phyloP scores from a whole-genome alignment of 2,329 filamentous ascomycete species.

The Dactylellina cionopaga region DNA sequence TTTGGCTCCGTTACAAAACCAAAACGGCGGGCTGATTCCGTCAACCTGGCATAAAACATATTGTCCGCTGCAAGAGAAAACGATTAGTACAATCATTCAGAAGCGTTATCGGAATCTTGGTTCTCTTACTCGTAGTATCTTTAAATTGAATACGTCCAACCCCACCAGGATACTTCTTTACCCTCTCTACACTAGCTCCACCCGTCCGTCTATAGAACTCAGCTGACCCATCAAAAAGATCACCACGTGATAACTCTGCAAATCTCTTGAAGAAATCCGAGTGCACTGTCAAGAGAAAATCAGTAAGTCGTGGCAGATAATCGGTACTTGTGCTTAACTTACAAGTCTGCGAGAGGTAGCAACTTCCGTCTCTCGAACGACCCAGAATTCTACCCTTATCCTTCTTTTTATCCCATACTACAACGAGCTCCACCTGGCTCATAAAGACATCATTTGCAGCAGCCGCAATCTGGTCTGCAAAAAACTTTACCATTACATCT shows the following conservation, averaged over 20 bases:
- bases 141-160: conserved; percentile 48
- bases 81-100: background rate
- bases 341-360: conserved; percentile 47
- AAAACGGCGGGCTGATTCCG: conserved; percentile 40
- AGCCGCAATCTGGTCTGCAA: conserved; percentile 46
- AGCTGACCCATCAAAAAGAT: conserved; percentile 46
- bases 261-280: conserved; percentile 44
- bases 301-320: background rate
- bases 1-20: conserved; percentile 41
- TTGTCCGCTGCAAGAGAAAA: conserved; percentile 24
- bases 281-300: conserved; percentile 18
- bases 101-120: background rate
- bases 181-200: conserved; percentile 3
- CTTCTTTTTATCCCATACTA: conserved; percentile 40
- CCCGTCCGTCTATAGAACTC: conserved; percentile 39
- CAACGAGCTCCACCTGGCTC: conserved; percentile 44
- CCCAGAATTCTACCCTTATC: conserved; percentile 44
- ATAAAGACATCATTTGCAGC: conserved; percentile 35
- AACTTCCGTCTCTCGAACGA: conserved; percentile 34
- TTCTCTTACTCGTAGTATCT: conserved; percentile 37
- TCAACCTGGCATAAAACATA: conserved; percentile 47
- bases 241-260: conserved; percentile 38
- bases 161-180: conserved; percentile 38
- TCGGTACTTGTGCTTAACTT: background rate
- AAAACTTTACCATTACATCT: conserved; percentile 49